phyloP scores from a whole-genome alignment of 2,329 filamentous ascomycete genomes.

The Periconia sp. region DNA sequence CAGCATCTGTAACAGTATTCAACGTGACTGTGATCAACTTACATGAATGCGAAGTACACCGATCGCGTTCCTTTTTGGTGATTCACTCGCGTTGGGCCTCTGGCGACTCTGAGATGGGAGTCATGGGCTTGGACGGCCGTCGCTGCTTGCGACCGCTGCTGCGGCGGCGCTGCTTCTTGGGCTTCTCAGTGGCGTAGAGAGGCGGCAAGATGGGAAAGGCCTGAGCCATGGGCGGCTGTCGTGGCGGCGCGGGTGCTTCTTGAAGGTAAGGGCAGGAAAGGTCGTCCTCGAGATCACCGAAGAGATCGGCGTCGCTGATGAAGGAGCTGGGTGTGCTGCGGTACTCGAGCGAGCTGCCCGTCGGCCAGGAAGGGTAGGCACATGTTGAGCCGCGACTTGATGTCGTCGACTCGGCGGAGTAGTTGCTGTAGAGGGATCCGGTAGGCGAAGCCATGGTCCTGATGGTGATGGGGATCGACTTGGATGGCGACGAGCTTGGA shows the following conservation, averaged over 20 bases:
- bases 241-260: constrained; percentile 48
- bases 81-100: constrained; percentile 45
- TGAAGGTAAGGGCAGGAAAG: constrained; percentile 41
- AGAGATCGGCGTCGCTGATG: constrained; percentile 51
- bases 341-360: constrained; percentile 43
- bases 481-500: constrained; percentile 44
- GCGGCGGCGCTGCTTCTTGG: constrained; percentile 47
- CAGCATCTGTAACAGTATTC: constrained; percentile 15
- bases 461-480: constrained; percentile 46
- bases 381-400: constrained; percentile 42
- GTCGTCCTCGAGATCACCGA: constrained; percentile 46
- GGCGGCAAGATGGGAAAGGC: constrained; percentile 47
- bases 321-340: constrained; percentile 47
- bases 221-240: constrained; percentile 41
- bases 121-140: constrained; percentile 50
- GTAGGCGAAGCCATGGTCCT: constrained; percentile 45
- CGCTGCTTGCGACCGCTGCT: constrained; percentile 48
- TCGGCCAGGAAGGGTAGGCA: constrained; percentile 50
- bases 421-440: constrained; percentile 44
- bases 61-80: constrained; percentile 4
- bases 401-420: constrained; percentile 30
- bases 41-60: constrained; percentile 13
- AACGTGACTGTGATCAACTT: constrained; percentile 16
- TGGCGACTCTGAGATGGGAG: constrained; percentile 49
- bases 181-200: constrained; percentile 49